Conservation (phyloP, 257 asterid species). For the Primulina huaijiensis region DNA sequence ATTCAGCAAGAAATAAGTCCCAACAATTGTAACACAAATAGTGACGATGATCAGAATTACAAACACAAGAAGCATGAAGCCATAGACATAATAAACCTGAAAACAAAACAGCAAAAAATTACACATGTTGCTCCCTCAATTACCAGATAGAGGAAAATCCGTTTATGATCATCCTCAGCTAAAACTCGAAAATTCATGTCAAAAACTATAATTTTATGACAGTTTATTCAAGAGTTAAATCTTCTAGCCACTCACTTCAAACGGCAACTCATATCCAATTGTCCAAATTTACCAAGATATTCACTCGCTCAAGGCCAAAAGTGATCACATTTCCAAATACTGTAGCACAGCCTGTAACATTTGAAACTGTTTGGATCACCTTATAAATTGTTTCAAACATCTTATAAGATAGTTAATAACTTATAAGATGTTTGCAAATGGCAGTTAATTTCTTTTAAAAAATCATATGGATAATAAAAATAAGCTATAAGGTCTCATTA, state of each 20-base stretch:
- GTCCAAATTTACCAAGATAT: conserved; percentile 14
- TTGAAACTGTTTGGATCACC: not conserved
- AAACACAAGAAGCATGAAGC: conserved; percentile 82
- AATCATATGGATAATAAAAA: no score
- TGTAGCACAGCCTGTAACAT: no score
- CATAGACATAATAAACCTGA: conserved; percentile 84
- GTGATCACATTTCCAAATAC: not conserved
- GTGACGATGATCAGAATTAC: conserved; percentile 77
- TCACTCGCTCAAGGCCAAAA: not conserved
- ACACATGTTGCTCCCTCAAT: not conserved
- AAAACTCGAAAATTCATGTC: not conserved
- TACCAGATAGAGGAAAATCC: not conserved
- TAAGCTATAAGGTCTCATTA: not conserved
- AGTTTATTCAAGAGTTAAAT: not conserved
- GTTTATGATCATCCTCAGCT: not conserved
- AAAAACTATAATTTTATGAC: not conserved
- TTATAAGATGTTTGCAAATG: not conserved
- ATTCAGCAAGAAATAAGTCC: conserved; percentile 84
- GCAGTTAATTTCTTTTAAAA: no score
- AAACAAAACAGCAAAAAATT: conserved; percentile 17
- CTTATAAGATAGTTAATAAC: not conserved
- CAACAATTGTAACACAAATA: conserved; percentile 80
- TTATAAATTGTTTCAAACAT: not conserved
- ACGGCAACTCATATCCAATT: conserved; percentile 1
- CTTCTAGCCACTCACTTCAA: conserved; percentile 9